Base-by-base conservation (phyloP, 768 basidiomycete genomes). In the Cystobasidium onofrii region DNA sequence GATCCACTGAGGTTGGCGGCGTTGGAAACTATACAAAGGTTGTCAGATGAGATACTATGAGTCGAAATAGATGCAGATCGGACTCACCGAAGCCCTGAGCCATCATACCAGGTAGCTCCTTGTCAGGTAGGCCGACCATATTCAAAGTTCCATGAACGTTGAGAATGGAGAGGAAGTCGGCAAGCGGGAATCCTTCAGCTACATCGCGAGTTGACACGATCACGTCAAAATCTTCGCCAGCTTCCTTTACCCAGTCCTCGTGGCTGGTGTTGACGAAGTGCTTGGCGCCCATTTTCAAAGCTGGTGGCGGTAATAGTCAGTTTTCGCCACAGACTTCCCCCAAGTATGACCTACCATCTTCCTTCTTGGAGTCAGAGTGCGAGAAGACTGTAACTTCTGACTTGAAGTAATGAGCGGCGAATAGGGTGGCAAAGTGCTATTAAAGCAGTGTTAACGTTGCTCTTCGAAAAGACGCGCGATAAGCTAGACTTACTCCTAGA, bases 271-370 rank as follows among this genome's bases (percentile, higher is more conserved):
- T 79, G 27, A 88, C 82, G 76, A 86, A 84, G 55, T 84, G 80
- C 23, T 82, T 83, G 0, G 87, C 88, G 1, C 88, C 88, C 76
- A 88, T 81, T 73, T 85, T 83, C 76, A 83, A 80, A 27, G 85
- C 46, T 50, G 46, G 10, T 12, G 4, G 39, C n/a, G 15, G 10
- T 4, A 50, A 50, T 12, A 50, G 46, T 50, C 46, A 50, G 46
- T 9, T 15, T 6, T 6, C 39, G 39, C 39, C 6, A 39, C 39
- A 39, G 39, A 39, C 6, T 6, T 15, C 39, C 15, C 4, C 4
- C 46, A 50, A n/a, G 3, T 43, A 7, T 20, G n/a, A 50, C 46
- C 20, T 3, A 50, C 46, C 86, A 77, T 88, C 87, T 0, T 84
- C 84, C 78, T 86, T 0, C 85, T 87, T 79, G 74, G 70, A 67